Evolutionary conservation across 148 eudicot species (phyloP).

Genomic region (Camellia japonica): DNA sequence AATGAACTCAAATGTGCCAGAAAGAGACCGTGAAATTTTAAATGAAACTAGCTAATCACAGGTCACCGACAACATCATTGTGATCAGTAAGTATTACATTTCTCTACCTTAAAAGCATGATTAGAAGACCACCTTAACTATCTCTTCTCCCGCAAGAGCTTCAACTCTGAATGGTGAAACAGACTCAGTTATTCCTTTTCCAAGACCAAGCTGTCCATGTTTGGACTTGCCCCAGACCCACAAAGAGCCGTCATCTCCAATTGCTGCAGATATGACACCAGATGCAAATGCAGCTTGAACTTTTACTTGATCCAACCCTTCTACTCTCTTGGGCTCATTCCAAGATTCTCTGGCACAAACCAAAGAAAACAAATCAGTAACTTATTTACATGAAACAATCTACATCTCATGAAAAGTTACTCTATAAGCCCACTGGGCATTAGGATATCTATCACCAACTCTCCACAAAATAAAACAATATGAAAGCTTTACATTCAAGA

Average conservation of each 20-base stretch:
- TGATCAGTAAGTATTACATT: not conserved
- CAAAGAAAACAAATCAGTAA: conserved; percentile 10
- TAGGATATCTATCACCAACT: not conserved
- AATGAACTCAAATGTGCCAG: not conserved
- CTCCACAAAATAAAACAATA: not conserved
- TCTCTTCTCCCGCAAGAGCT: conserved; percentile 67
- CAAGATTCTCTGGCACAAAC: conserved; percentile 57
- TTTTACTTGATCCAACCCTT: conserved; percentile 58
- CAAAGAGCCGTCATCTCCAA: conserved; percentile 84
- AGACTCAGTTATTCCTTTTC: conserved; percentile 63
- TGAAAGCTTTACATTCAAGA: not conserved
- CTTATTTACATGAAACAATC: not conserved
- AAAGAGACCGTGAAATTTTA: not conserved
- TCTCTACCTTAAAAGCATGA: conserved; percentile 51
- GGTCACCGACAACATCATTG: not conserved
- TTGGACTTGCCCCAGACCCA: conserved; percentile 99
- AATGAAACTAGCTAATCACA: not conserved
- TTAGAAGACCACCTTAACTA: conserved; percentile 68
- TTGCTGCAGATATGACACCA: conserved; percentile 78
- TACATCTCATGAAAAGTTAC: not conserved
- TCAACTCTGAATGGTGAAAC: conserved; percentile 64
- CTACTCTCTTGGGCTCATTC: conserved; percentile 73
- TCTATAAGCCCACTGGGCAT: not conserved
- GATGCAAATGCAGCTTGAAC: conserved; percentile 84
- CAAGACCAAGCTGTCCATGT: conserved; percentile 96